phyloP scores from a whole-genome alignment of 768 basidiomycete species.

The Russula vinacea region DNA sequence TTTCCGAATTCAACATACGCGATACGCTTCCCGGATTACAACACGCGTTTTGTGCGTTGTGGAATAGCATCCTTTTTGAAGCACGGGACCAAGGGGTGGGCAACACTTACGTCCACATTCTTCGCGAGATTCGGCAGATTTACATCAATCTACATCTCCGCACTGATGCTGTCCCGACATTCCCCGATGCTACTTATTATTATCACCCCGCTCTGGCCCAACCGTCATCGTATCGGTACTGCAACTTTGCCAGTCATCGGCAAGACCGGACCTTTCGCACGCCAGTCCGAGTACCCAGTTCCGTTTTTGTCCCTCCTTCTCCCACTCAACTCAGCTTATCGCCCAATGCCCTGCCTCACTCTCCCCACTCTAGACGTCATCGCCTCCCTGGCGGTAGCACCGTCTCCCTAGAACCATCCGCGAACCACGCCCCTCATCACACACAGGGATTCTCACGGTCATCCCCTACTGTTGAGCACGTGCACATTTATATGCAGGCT shows the following conservation, averaged over 20 bases:
- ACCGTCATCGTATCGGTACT: slow-evolving; percentile 1
- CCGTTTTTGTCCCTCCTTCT: neutral
- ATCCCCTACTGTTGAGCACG: neutral
- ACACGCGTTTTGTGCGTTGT: slow-evolving; percentile 9
- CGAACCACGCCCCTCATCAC: neutral
- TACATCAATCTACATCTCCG: slow-evolving; percentile 9
- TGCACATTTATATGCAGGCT: neutral
- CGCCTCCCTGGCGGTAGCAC: neutral
- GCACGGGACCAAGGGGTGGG: neutral
- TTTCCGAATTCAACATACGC: neutral
- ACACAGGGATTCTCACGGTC: neutral
- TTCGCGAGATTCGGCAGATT: neutral
- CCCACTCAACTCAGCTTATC: neutral
- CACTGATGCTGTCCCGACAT: neutral
- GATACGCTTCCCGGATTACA: slow-evolving; percentile 1
- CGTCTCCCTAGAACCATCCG: neutral
- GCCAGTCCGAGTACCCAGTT: too few species aligned
- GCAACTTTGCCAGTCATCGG: slow-evolving; percentile 4
- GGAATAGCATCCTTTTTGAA: slow-evolving; percentile 7
- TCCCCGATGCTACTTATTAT: neutral
- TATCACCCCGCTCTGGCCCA: neutral
- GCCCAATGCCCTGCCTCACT: neutral
- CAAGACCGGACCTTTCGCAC: neutral
- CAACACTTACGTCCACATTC: neutral
- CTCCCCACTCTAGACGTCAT: neutral